Base-by-base conservation (phyloP, 805 yeast species). In the Gaillardinia entomophila region DNA sequence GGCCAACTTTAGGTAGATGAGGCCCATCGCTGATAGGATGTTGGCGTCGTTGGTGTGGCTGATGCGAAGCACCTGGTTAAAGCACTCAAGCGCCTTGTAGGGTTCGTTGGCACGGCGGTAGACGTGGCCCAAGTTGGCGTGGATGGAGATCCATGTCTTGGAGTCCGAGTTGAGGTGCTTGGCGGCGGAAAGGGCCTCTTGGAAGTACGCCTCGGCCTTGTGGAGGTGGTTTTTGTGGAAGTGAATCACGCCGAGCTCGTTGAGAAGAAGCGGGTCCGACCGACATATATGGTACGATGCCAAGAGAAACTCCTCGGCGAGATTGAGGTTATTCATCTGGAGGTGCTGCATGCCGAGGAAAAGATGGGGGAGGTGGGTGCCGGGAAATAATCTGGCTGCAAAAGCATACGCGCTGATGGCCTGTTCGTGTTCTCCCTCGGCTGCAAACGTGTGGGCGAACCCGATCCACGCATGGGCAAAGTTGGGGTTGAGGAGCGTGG, bases 391-490 rank as follows among this genome's bases (percentile, higher is more conserved):
- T 40, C 96, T 66, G 1, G 96, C 87, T 0, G 97, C 97, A 10
- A 95, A 89, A 2, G 97, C 89, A 57, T 89, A 92, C 0, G 97
- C 97, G 35, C 96, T 82, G 15, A 92, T 82, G 1, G 97, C 97
- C 57, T 92, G 97, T 55, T 92, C 99, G 55, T 92, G 97, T 57
- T 92, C 99, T n/a, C 96, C 95, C 55, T 92, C 98, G 3, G 85
- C 81, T 0, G 96, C 96, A 72, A 89, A 92, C 0, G 97, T 89
- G 50, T 90, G 97, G 1, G 97, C 97, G 62, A 92, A 92, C 2
- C 97, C 98, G 22, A 92, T 79, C 98, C 98, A 92, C 1, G 97
- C 95, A 32, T 85, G 90, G 0, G 92, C 94, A 61, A 85, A 88
- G 43, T 80, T 84, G 3, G 98, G 94, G 48, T 87, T 82, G 38